Evolutionary conservation across 2,329 filamentous ascomycete species (phyloP).

Genomic region (Fusarium sp.): DNA sequence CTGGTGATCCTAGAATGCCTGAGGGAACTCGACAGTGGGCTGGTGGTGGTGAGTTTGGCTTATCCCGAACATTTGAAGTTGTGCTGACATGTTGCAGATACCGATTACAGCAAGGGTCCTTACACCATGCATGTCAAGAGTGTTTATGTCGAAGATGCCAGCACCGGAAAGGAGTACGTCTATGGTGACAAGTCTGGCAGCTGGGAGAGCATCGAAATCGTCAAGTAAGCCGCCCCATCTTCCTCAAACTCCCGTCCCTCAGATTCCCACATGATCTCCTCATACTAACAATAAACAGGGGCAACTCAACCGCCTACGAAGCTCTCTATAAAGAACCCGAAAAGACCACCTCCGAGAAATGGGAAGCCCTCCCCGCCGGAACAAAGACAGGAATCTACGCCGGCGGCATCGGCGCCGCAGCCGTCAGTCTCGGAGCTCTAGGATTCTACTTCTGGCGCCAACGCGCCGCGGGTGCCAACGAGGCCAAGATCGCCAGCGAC

Average conservation of each 20-base stretch:
- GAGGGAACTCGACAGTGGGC: constrained; percentile 75
- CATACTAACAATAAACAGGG: constrained; percentile 52
- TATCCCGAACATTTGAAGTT: accelerated
- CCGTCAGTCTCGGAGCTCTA: constrained; percentile 56
- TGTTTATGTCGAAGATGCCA: constrained; percentile 67
- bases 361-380: constrained; percentile 61
- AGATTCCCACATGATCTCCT: too few species aligned
- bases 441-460: constrained; percentile 68
- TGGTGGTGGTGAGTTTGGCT: constrained; percentile 60
- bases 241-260: too few species aligned
- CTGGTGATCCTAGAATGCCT: constrained; percentile 67
- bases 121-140: constrained; percentile 81
- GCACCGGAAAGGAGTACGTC: constrained; percentile 73
- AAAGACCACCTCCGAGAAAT: constrained; percentile 65
- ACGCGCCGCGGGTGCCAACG: constrained; percentile 63
- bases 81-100: constrained; percentile 51
- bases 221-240: constrained; percentile 54
- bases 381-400: constrained; percentile 68
- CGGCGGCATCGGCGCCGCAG: constrained; percentile 58
- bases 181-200: constrained; percentile 72
- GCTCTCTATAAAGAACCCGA: constrained; percentile 56
- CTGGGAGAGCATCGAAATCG: constrained; percentile 73
- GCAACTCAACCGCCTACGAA: constrained; percentile 68
- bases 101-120: constrained; percentile 74
- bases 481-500: constrained; percentile 62